phyloP scores from a whole-genome alignment of 495 filamentous ascomycete species.

The Schizothecium vesticola region DNA sequence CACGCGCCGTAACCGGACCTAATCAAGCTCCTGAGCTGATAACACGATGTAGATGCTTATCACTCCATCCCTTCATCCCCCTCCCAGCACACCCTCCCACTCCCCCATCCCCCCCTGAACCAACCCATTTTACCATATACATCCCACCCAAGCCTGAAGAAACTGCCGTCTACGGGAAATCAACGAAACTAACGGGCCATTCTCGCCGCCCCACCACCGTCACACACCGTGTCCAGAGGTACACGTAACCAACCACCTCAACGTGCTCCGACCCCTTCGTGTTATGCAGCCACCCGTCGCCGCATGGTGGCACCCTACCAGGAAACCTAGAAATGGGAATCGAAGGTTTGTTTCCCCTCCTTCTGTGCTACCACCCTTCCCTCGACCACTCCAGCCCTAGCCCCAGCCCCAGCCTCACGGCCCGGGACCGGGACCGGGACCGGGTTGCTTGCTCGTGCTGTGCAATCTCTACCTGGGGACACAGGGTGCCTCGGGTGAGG shows the following conservation, averaged over 20 bases:
- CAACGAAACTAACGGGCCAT: not conserved
- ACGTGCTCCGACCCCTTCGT: not conserved
- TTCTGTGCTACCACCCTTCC: not conserved
- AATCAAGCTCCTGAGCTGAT: no score
- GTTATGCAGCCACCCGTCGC: not conserved
- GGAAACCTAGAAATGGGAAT: not conserved
- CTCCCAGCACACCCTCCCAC: no score
- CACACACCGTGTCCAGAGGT: not conserved
- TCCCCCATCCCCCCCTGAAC: no score
- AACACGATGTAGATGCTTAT: no score
- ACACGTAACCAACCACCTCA: not conserved
- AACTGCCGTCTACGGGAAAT: not conserved
- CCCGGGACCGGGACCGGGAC: not conserved
- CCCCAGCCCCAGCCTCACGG: not conserved
- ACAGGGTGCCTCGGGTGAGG: not conserved
- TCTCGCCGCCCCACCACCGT: not conserved
- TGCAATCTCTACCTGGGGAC: no score
- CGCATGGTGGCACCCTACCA: not conserved
- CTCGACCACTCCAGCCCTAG: no score
- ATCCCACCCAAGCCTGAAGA: no score
- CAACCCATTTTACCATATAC: no score
- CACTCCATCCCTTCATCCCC: no score
- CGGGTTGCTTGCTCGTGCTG: not conserved
- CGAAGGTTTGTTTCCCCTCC: not conserved
- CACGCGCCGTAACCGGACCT: no score